Conservation (phyloP, 805 yeast species). For the Cyberlindnera samutprakarnensis region DNA sequence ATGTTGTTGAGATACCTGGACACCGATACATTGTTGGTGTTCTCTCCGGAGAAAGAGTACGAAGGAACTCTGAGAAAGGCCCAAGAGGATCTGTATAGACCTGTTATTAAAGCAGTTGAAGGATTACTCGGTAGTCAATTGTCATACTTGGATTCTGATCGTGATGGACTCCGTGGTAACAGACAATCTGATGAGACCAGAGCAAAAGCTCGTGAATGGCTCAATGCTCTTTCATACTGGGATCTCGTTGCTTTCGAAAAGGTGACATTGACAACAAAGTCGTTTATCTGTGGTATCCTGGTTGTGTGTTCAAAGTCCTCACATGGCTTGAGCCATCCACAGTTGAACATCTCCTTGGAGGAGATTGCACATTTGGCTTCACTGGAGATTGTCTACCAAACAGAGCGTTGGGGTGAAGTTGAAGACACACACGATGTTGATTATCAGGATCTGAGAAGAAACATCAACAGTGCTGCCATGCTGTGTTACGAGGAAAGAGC, state of each 20-base stretch:
- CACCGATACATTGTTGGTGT: constrained; percentile 87
- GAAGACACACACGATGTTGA: constrained; percentile 99
- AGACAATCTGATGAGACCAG: constrained; percentile 54
- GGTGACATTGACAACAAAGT: constrained; percentile 79
- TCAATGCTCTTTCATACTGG: constrained; percentile 57
- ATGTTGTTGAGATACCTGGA: constrained; percentile 77
- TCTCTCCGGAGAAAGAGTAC: constrained; percentile 74
- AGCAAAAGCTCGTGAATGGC: constrained; percentile 56
- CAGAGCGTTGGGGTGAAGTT: constrained; percentile 94
- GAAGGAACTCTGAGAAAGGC: constrained; percentile 73
- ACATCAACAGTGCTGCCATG: constrained; percentile 71
- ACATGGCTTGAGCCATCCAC: constrained; percentile 30
- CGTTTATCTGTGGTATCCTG: constrained; percentile 75
- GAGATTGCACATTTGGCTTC: constrained; percentile 72
- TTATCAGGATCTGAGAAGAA: constrained; percentile 79
- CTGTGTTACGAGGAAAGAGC: constrained; percentile 30
- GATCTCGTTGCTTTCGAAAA: constrained; percentile 85
- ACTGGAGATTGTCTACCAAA: constrained; percentile 78
- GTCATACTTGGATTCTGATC: constrained; percentile 68
- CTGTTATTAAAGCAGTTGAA: constrained; percentile 65
- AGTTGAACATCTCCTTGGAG: constrained; percentile 39
- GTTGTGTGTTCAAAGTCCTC: constrained; percentile 49
- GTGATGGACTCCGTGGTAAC: constrained; percentile 77
- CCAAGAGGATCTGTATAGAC: constrained; percentile 75
- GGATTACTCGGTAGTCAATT: constrained; percentile 40